Percentiles rank a stretch among this genome's conserved stretches.
These are phyloP conservation scores for Chlorella variabilis DNA, from an alignment of 163 green algal genomes.

Conservation along the genomic window DNA sequence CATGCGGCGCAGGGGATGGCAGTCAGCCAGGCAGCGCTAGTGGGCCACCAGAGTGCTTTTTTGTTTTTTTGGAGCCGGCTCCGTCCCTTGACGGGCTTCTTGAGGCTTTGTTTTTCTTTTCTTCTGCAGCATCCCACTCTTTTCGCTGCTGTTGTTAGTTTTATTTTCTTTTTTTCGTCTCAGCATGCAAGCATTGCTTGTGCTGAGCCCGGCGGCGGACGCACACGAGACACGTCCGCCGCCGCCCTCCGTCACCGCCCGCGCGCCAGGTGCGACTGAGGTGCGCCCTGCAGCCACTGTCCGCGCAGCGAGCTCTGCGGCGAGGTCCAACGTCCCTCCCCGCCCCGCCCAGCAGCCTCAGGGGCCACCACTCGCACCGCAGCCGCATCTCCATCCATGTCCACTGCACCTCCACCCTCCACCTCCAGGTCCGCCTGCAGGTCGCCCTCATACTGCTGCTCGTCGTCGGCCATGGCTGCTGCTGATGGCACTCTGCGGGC, in stretches of 20 bases:
- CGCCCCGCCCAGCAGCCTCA: too few species aligned
- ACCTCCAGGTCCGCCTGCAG: slow-evolving; percentile 22
- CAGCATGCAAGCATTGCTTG: not conserved
- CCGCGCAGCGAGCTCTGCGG: too few species aligned
- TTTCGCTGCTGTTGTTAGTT: not conserved
- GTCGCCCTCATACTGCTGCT: slow-evolving; percentile 22
- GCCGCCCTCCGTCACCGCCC: too few species aligned
- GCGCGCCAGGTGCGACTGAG: too few species aligned
- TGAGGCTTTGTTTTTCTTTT: not conserved
- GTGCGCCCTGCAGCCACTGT: too few species aligned
- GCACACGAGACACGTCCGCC: too few species aligned
- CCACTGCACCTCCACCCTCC: slow-evolving; percentile 23
- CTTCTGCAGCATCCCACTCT: slow-evolving; percentile 5
- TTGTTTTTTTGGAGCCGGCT: slow-evolving; percentile 7
- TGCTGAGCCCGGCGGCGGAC: too few species aligned
- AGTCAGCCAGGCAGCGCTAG: not conserved
- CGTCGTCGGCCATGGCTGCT: slow-evolving; percentile 10
- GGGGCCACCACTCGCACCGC: not conserved
- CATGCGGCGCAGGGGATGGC: too few species aligned
- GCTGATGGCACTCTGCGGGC: not conserved
- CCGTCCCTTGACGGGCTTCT: slow-evolving; percentile 39
- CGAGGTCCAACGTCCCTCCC: too few species aligned
- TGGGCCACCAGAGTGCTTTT: not conserved
- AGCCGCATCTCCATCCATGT: slow-evolving; percentile 31
- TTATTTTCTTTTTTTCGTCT: slow-evolving; percentile 22